phyloP scores from a whole-genome alignment of 768 basidiomycete species.

The Hebeloma cylindrosporum region DNA sequence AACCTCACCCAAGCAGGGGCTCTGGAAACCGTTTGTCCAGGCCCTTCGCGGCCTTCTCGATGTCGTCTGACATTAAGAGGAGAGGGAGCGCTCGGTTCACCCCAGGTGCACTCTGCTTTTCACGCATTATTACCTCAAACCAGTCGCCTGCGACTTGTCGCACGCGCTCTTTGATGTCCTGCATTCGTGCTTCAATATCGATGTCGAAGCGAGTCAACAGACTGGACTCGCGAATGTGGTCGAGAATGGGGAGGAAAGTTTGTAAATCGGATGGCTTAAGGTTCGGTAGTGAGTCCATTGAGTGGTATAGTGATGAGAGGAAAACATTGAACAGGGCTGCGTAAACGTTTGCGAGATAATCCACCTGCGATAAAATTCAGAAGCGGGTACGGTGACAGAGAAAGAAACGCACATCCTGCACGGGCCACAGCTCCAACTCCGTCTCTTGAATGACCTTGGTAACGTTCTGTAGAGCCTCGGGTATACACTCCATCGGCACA shows the following conservation, averaged over 20 bases:
- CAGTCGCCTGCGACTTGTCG: conserved; percentile 57
- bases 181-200: conserved; percentile 65
- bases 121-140: conserved; percentile 63
- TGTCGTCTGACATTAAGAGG: conserved; percentile 81
- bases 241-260: conserved; percentile 65
- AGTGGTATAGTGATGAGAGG: conserved; percentile 79
- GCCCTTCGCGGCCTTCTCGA: conserved; percentile 82
- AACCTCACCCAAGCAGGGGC: conserved; percentile 72
- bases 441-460: conserved; percentile 69
- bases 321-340: conserved; percentile 83
- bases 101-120: conserved; percentile 67
- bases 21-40: conserved; percentile 87
- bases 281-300: conserved; percentile 73
- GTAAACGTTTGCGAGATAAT: conserved; percentile 67
- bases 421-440: conserved; percentile 75
- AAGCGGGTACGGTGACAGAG: background rate
- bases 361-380: conserved; percentile 43
- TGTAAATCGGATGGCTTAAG: conserved; percentile 72
- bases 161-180: conserved; percentile 67
- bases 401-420: conserved; percentile 67
- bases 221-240: conserved; percentile 66
- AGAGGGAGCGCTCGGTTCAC: conserved; percentile 82
- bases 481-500: conserved; percentile 93
- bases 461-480: conserved; percentile 80
- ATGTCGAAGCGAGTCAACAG: conserved; percentile 73